These are phyloP conservation scores for Lanmaoa rubissima DNA, from an alignment of 768 basidiomycete genomes.

Conservation along the genomic window DNA sequence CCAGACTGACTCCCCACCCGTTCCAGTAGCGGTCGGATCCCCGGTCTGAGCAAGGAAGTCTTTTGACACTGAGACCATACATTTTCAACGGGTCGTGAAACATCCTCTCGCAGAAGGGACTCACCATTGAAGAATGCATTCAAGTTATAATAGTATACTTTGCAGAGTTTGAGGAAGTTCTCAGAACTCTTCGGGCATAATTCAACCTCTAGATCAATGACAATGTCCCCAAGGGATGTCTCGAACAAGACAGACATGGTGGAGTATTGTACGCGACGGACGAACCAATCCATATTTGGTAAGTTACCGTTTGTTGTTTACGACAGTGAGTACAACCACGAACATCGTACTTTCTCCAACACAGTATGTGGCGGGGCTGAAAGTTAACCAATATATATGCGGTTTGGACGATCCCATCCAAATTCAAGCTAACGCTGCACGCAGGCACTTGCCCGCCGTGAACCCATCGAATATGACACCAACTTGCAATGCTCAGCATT, in stretches of 20 bases:
- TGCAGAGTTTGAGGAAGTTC: conserved; percentile 98
- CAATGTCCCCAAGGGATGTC: conserved; percentile 95
- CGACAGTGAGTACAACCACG: background rate
- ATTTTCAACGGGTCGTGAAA: conserved; percentile 1
- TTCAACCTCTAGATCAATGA: conserved; percentile 93
- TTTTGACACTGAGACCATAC: conserved; percentile 70
- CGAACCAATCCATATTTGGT: no score
- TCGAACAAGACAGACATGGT: conserved; percentile 94
- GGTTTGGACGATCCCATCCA: no score
- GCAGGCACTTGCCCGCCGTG: background rate
- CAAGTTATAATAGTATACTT: conserved; percentile 94
- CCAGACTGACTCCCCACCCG: conserved; percentile 88
- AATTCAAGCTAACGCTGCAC: background rate
- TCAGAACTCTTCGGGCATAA: conserved; percentile 87
- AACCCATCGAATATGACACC: background rate
- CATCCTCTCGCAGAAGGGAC: conserved; percentile 24
- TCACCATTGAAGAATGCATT: conserved; percentile 98
- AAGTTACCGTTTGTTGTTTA: no score
- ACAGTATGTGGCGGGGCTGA: background rate
- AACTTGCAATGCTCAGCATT: background rate
- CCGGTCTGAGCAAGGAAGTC: conserved; percentile 96
- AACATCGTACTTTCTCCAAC: background rate
- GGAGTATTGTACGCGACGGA: background rate
- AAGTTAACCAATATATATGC: background rate
- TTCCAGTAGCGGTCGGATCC: conserved; percentile 95